Conservation (phyloP, 140 eudicot genomes). For the Stevia rebaudiana region DNA sequence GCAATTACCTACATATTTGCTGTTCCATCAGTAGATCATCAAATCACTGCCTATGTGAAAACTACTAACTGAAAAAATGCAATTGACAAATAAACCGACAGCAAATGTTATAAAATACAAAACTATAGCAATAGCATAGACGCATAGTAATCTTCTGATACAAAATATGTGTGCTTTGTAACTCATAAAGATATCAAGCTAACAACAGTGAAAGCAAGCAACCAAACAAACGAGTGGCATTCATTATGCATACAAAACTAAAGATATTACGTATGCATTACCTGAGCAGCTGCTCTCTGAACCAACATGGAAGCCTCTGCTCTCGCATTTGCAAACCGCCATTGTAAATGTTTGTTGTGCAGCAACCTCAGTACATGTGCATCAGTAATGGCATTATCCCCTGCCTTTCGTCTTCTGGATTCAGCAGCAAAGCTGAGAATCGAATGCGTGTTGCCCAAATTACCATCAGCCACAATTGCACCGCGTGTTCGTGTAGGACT, state of each 20-base stretch:
- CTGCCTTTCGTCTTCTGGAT: slow-evolving; percentile 74
- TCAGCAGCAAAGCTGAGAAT: slow-evolving; percentile 71
- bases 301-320: slow-evolving; percentile 54
- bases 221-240: neutral
- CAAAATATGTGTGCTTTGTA: slow-evolving; percentile 4
- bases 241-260: slow-evolving; percentile 3
- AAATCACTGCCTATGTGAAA: neutral
- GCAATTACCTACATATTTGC: neutral
- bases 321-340: slow-evolving; percentile 85
- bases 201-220: slow-evolving; percentile 13
- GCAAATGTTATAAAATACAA: neutral
- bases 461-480: slow-evolving; percentile 29
- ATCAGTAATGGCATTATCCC: slow-evolving; percentile 65
- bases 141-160: neutral
- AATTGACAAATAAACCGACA: slow-evolving; percentile 13
- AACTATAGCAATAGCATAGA: slow-evolving; percentile 7
- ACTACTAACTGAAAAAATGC: neutral
- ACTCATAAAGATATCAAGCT: slow-evolving; percentile 16
- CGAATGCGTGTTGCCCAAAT: slow-evolving; percentile 40
- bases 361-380: slow-evolving; percentile 71
- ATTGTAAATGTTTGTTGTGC: slow-evolving; percentile 73
- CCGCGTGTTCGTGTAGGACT: slow-evolving; percentile 59
- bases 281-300: slow-evolving; percentile 65
- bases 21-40: slow-evolving; percentile 9
- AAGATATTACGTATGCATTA: slow-evolving; percentile 22